These are phyloP conservation scores for Fulvia fulva DNA, from an alignment of 2,329 filamentous ascomycete genomes.

Conservation along the genomic window DNA sequence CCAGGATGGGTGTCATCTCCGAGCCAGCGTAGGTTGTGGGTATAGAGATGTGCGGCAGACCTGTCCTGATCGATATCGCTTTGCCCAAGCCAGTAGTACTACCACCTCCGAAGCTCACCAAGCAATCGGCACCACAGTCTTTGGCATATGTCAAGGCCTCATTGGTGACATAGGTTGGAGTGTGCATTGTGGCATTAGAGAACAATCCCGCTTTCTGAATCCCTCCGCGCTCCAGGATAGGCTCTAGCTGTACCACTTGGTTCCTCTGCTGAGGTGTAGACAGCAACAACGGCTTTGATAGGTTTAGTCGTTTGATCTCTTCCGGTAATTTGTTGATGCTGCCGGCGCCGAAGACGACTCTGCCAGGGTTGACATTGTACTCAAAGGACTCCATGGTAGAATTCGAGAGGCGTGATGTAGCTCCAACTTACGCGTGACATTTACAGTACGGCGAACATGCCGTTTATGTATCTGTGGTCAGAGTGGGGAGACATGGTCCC, in stretches of 20 bases:
- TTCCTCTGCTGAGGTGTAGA: slow-evolving; percentile 51
- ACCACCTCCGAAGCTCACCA: slow-evolving; percentile 60
- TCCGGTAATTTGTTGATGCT: slow-evolving; percentile 48
- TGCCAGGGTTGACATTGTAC: slow-evolving; percentile 52
- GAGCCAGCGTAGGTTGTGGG: slow-evolving; percentile 37
- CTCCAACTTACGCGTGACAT: neutral
- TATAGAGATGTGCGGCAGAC: slow-evolving; percentile 33
- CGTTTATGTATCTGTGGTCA: neutral
- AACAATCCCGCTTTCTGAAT: slow-evolving; percentile 51
- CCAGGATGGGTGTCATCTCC: slow-evolving; percentile 63
- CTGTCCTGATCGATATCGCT: slow-evolving; percentile 33
- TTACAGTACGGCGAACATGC: neutral
- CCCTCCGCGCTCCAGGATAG: slow-evolving; percentile 37
- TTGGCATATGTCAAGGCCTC: slow-evolving; percentile 50
- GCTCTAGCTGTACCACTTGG: slow-evolving; percentile 45
- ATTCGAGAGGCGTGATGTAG: neutral
- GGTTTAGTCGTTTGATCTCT: slow-evolving; percentile 44
- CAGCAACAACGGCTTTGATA: slow-evolving; percentile 53
- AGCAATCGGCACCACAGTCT: slow-evolving; percentile 47
- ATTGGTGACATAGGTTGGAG: slow-evolving; percentile 55
- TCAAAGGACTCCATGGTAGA: slow-evolving; percentile 40
- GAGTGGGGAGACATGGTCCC: neutral
- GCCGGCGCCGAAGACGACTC: slow-evolving; percentile 56
- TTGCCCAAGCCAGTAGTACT: slow-evolving; percentile 58
- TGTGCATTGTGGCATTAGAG: slow-evolving; percentile 60